Conservation (phyloP, 768 basidiomycete species). For the Melanogaster broomeanus region DNA sequence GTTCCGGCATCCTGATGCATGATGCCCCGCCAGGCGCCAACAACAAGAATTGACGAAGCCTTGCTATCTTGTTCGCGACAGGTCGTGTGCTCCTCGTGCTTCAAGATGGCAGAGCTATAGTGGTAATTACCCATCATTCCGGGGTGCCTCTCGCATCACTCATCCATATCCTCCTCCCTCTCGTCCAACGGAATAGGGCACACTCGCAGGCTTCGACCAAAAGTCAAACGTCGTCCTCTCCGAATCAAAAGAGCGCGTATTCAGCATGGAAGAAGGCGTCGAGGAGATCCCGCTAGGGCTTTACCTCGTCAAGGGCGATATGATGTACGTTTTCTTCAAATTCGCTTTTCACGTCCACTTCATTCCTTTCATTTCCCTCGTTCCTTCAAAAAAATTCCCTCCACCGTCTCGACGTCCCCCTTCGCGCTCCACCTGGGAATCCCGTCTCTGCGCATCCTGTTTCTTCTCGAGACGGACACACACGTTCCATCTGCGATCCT, state of each 20-base stretch:
- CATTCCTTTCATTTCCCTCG: neutral
- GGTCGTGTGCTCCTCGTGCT: conserved; percentile 92
- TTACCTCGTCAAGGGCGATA: conserved; percentile 97
- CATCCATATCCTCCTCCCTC: conserved; percentile 2
- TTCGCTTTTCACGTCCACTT: neutral
- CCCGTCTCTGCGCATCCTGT: neutral
- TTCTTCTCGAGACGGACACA: too few relatives aligned
- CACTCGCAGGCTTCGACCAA: conserved; percentile 90
- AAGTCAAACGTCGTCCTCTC: conserved; percentile 96
- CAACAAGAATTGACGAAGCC: neutral
- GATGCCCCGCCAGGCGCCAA: neutral
- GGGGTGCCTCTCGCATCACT: neutral
- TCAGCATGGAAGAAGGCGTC: conserved; percentile 86
- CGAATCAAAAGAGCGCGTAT: conserved; percentile 91
- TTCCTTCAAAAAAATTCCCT: neutral
- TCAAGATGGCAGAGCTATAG: conserved; percentile 94
- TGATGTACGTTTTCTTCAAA: conserved; percentile 70
- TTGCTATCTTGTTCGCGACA: conserved; percentile 28
- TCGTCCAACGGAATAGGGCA: conserved; percentile 54
- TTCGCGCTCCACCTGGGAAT: neutral
- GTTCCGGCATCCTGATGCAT: conserved; percentile 21
- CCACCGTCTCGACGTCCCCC: neutral
- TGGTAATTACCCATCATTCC: conserved; percentile 52
- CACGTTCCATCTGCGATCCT: too few relatives aligned
- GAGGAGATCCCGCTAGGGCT: conserved; percentile 94